phyloP scores from a whole-genome alignment of 371 early-diverging fungal genomes.

The Mucor piriformis region DNA sequence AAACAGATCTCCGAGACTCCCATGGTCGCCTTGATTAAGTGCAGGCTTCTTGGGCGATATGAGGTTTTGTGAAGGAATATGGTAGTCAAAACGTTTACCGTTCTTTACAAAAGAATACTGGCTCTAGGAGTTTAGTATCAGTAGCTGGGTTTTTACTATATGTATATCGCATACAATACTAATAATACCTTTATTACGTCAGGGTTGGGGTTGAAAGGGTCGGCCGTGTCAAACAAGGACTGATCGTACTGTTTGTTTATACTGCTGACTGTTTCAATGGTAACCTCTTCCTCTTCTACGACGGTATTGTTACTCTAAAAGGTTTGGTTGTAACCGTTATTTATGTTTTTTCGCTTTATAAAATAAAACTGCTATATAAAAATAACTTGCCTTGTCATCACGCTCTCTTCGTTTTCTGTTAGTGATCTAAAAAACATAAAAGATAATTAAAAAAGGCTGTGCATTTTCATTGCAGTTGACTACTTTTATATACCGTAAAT shows the following conservation, averaged over 20 bases:
- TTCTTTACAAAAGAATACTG: conserved; percentile 14
- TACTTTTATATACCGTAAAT: neutral
- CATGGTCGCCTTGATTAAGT: conserved; percentile 8
- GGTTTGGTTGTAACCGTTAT: too few species aligned
- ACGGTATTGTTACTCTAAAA: neutral
- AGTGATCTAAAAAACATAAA: neutral
- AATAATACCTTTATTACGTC: conserved; percentile 11
- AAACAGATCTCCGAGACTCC: conserved; percentile 1
- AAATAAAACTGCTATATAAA: neutral
- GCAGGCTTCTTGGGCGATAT: conserved; percentile 17
- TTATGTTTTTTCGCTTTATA: conserved; percentile 7
- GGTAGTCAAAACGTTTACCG: conserved; percentile 5
- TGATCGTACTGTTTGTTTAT: conserved; percentile 9
- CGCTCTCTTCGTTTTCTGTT: neutral
- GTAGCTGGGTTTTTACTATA: neutral
- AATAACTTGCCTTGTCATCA: neutral
- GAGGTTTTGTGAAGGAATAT: conserved; percentile 7
- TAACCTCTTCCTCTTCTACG: conserved; percentile 5
- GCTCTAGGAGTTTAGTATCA: conserved; percentile 4
- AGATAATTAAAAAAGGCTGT: neutral
- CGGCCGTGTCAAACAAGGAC: conserved; percentile 10
- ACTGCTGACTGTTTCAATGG: conserved; percentile 2
- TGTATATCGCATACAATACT: conserved; percentile 1
- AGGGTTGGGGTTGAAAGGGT: conserved; percentile 10
- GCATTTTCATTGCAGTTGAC: neutral